Percentiles rank a stretch among this genome's conserved stretches.
Conservation (phyloP, 2,329 filamentous ascomycete species). For the Elsinoe batatas region DNA sequence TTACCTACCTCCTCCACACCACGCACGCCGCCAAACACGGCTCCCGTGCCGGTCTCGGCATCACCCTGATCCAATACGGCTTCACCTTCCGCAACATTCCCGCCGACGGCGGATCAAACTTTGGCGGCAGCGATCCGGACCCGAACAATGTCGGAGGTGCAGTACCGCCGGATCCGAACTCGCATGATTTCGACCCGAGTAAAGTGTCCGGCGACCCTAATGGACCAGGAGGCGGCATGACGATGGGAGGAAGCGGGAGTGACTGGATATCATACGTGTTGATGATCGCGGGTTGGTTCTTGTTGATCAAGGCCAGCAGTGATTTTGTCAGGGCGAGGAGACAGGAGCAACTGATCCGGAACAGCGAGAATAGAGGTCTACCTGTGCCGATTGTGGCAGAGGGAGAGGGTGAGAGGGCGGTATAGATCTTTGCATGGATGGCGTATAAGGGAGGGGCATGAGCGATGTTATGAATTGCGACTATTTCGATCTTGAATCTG, state of each 20-base stretch:
- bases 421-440: background rate
- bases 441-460: background rate
- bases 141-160: slow-evolving; percentile 37
- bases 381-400: slow-evolving; percentile 71
- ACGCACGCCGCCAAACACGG: slow-evolving; percentile 98
- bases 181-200: slow-evolving; percentile 74
- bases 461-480: slow-evolving; percentile 3
- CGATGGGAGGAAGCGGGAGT: slow-evolving; percentile 54
- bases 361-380: slow-evolving; percentile 82
- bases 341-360: slow-evolving; percentile 86
- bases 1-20: slow-evolving; percentile 95
- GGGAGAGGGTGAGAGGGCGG: slow-evolving; percentile 11
- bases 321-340: slow-evolving; percentile 80
- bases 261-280: slow-evolving; percentile 88
- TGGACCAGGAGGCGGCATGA: slow-evolving; percentile 23
- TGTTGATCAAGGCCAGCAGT: slow-evolving; percentile 84
- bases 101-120: slow-evolving; percentile 17
- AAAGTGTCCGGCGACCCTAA: slow-evolving; percentile 43
- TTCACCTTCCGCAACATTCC: slow-evolving; percentile 65
- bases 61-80: slow-evolving; percentile 91
- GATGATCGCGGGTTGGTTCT: slow-evolving; percentile 98
- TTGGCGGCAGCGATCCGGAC: slow-evolving; percentile 33
- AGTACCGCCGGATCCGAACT: slow-evolving; percentile 72
- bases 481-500: background rate
- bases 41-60: slow-evolving; percentile 83